These are phyloP conservation scores for Trypanosoma caninum DNA, from an alignment of 208 protist genomes.

Conservation along the genomic window DNA sequence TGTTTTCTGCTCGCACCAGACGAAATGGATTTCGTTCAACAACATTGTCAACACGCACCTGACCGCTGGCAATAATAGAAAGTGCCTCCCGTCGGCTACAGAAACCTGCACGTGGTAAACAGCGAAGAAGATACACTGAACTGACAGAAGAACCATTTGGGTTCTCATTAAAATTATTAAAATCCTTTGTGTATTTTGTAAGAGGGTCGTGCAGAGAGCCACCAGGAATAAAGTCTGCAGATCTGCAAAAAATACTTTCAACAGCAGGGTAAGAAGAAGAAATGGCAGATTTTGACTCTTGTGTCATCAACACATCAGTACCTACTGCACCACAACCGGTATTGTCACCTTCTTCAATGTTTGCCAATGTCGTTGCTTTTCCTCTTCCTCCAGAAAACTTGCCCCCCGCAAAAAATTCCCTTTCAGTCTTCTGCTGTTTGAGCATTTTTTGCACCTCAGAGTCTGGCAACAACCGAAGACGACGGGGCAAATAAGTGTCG, in stretches of 20 bases:
- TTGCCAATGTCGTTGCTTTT: conserved; percentile 32
- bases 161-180: background rate
- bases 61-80: conserved; percentile 67
- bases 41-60: conserved; percentile 83
- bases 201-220: conserved; percentile 18
- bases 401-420: background rate
- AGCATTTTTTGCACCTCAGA: conserved; percentile 23
- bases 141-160: conserved; percentile 5
- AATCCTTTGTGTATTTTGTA: background rate
- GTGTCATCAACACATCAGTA: background rate
- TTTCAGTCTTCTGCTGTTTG: background rate
- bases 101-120: conserved; percentile 72
- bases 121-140: conserved; percentile 66
- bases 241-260: conserved; percentile 7
- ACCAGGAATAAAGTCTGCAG: conserved; percentile 22
- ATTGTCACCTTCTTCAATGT: conserved; percentile 24
- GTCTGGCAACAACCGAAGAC: conserved; percentile 41
- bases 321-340: background rate
- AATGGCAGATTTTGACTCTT: background rate
- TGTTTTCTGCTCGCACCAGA: conserved; percentile 64
- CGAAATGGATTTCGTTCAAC: conserved; percentile 85
- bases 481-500: conserved; percentile 67
- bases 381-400: background rate
- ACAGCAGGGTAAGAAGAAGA: background rate
- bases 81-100: conserved; percentile 78